Conservation (phyloP, 139 green algal genomes). For the Spirogloea muscicola region DNA sequence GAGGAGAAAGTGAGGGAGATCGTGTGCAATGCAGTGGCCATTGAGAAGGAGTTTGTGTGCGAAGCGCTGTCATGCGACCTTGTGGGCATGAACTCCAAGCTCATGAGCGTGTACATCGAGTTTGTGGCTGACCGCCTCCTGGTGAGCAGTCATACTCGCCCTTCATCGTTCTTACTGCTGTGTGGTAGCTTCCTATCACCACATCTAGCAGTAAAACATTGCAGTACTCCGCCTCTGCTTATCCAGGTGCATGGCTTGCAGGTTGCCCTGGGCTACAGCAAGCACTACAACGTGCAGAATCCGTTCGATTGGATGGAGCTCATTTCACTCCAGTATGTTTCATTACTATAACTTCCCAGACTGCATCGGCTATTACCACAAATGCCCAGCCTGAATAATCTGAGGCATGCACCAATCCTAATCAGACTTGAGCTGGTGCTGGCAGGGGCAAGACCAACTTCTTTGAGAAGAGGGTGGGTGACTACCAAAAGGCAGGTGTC, state of each 20-base stretch:
- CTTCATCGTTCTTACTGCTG: not conserved
- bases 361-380: not conserved
- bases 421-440: not conserved
- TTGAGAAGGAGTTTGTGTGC: conserved; percentile 93
- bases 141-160: conserved; percentile 47
- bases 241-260: conserved; percentile 6
- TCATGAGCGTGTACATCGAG: conserved; percentile 94
- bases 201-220: not conserved
- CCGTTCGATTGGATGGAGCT: conserved; percentile 87
- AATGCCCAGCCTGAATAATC: no score
- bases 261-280: conserved; percentile 38
- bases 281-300: conserved; percentile 64
- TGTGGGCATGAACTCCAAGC: conserved; percentile 77
- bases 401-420: no score
- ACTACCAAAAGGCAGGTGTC: conserved; percentile 76
- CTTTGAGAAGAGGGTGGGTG: conserved; percentile 78
- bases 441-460: conserved; percentile 74
- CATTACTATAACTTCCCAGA: not conserved
- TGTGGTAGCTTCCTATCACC: not conserved
- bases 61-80: conserved; percentile 71
- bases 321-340: conserved; percentile 69
- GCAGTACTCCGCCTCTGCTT: not conserved
- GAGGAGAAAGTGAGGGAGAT: conserved; percentile 67
- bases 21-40: conserved; percentile 82
- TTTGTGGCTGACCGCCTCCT: conserved; percentile 96